Base-by-base conservation (phyloP, 129 eudicot genomes). In the Arctium minus region DNA sequence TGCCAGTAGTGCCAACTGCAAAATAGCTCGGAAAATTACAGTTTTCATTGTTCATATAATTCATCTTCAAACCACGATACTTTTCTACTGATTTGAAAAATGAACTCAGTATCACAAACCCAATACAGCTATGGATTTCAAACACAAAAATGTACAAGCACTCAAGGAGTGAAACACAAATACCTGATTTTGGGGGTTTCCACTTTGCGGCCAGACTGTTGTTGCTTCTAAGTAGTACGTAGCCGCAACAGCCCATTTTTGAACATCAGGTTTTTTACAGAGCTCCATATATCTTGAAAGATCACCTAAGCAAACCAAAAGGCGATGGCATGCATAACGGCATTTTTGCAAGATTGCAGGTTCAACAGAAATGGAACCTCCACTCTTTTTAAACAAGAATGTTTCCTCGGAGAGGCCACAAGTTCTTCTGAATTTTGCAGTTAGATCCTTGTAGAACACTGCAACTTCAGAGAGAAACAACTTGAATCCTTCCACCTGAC, bases 171-270 rank as follows among this genome's bases (percentile, higher is more conserved):
- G 37, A 35, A 42, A 53, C 65, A 53, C 2, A 6, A 56, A 78
- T 81, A 96, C 99, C 97, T 96, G 99, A 91, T 96, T 96, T 86
- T 96, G 99, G 42, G 99, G 97, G 60, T 96, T 96, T 72, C 99
- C 99, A 86, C 99, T 89, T 53, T 88, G 91, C 17, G 97, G 99
- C 87, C 91, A 96, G 82, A 91, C 80, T 12, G 75, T 75, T 22
- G 97, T 79, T 79, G 99, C 97, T 83, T 96, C 92, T 8, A 93
- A 86, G 73, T 96, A 96, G 81, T 89, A 91, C 9, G 73, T 86
- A 67, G 94, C 97, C 50, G 97, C 97, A 79, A 77, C 80, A 2
- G 90, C 93, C 99, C 99, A 96, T 70, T 91, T 91, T 80, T 86
- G 83, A 74, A 69, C 83, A 62, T 86, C 92, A 6, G 92, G 80